These are phyloP conservation scores for Ophiocordyceps robertsii DNA, from an alignment of 2,329 filamentous ascomycete species.

Conservation along the genomic window DNA sequence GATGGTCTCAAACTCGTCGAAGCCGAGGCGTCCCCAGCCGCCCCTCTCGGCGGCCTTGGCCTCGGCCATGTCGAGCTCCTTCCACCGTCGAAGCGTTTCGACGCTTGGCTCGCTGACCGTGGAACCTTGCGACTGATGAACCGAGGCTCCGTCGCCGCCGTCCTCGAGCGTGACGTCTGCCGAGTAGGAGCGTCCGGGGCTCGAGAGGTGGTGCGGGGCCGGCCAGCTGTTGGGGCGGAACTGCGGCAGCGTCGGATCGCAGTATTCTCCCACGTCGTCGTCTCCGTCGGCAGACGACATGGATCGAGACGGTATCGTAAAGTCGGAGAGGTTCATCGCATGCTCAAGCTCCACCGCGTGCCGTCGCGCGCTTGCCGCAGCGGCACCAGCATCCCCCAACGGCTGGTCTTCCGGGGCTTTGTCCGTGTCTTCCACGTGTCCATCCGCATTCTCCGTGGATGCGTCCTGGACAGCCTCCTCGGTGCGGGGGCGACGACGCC, in stretches of 20 bases:
- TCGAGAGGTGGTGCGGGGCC: conserved; percentile 6
- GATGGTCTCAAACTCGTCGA: conserved; percentile 64
- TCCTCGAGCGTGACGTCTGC: neutral
- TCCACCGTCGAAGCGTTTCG: conserved; percentile 32
- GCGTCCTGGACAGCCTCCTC: conserved; percentile 9
- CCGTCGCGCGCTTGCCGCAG: conserved; percentile 18
- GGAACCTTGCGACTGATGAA: neutral
- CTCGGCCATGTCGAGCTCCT: conserved; percentile 50
- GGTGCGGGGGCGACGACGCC: too few species aligned
- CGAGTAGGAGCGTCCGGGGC: neutral
- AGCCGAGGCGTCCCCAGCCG: conserved; percentile 68
- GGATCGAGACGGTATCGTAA: conserved; percentile 1
- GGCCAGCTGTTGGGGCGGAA: conserved; percentile 44
- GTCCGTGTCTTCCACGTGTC: conserved; percentile 1
- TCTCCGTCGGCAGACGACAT: conserved; percentile 5
- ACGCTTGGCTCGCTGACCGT: conserved; percentile 9
- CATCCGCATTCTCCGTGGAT: neutral
- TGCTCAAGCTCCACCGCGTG: conserved; percentile 20
- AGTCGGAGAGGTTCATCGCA: conserved; percentile 7
- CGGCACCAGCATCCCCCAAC: conserved; percentile 28
- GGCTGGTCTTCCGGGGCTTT: conserved; percentile 24
- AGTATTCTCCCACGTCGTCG: conserved; percentile 12
- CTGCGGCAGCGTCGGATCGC: conserved; percentile 55
- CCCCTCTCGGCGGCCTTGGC: conserved; percentile 55
- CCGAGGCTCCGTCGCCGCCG: neutral